phyloP scores from a whole-genome alignment of 345 rosid genomes.

The Geranium rotundifolium region DNA sequence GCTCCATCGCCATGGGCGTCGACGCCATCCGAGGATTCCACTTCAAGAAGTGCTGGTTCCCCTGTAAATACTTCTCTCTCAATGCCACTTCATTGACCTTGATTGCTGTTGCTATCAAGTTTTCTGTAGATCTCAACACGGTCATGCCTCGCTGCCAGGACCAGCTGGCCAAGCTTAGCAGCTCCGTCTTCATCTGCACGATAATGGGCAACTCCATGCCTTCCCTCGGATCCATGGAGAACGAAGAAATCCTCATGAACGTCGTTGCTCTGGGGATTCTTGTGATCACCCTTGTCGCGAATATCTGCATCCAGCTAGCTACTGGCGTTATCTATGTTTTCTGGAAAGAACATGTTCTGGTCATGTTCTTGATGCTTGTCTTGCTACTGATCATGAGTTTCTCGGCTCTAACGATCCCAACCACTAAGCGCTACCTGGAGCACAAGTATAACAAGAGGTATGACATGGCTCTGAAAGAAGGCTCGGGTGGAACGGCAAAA shows the following conservation, averaged over 20 bases:
- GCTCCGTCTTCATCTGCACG: conserved; percentile 59
- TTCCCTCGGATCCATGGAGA: conserved; percentile 68
- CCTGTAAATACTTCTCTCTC: conserved; percentile 54
- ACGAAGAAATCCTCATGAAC: conserved; percentile 38
- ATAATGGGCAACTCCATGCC: conserved; percentile 83
- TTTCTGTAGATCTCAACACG: conserved; percentile 83
- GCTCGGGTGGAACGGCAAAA: conserved; percentile 22
- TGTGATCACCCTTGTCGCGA: conserved; percentile 55
- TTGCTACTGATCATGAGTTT: conserved; percentile 46
- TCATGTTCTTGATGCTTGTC: conserved; percentile 47
- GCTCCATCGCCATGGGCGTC: conserved; percentile 60
- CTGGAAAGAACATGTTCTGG: conserved; percentile 46
- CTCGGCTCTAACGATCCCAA: conserved; percentile 46
- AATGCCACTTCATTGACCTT: conserved; percentile 77
- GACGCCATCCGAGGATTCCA: conserved; percentile 55
- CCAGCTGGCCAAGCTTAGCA: conserved; percentile 83
- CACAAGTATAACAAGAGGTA: conserved; percentile 45
- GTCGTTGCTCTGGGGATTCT: conserved; percentile 63
- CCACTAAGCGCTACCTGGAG: conserved; percentile 41
- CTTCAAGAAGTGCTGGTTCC: conserved; percentile 60
- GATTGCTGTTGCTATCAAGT: conserved; percentile 54
- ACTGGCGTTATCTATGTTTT: conserved; percentile 61
- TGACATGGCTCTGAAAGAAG: conserved; percentile 43
- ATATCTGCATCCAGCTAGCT: conserved; percentile 62
- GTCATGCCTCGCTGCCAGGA: conserved; percentile 75